Percentiles rank a stretch among this genome's conserved stretches.
Conservation (phyloP, 2,329 filamentous ascomycete species). For the Nemania serpens region DNA sequence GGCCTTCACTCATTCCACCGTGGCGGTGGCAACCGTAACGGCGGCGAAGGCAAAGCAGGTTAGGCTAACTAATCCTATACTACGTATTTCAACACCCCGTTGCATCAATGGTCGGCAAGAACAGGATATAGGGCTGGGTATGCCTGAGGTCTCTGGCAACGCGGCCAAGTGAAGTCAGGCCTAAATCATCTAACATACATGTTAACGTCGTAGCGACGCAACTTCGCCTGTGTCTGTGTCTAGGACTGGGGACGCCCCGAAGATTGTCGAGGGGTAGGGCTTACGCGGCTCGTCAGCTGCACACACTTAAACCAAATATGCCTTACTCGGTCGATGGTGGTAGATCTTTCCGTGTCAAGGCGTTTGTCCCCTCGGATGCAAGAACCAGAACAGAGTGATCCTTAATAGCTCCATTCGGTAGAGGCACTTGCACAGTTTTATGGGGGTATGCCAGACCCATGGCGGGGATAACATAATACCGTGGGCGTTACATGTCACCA, state of each 20-base stretch:
- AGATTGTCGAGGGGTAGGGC: slow-evolving; percentile 3
- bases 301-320: slow-evolving; percentile 13
- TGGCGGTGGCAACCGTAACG: slow-evolving; percentile 11
- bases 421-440: background rate
- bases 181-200: slow-evolving; percentile 1
- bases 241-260: slow-evolving; percentile 8
- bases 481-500: background rate
- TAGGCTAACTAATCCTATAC: slow-evolving; percentile 18
- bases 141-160: background rate
- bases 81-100: slow-evolving; percentile 2
- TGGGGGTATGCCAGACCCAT: background rate
- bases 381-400: too few species aligned
- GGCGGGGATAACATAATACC: background rate
- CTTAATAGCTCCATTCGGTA: background rate
- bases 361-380: background rate
- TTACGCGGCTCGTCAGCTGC: background rate
- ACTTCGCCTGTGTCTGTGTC: background rate
- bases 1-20: slow-evolving; percentile 9
- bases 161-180: background rate
- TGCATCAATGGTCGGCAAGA: background rate
- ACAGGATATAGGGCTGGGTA: slow-evolving; percentile 17
- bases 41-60: slow-evolving; percentile 3
- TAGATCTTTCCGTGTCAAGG: slow-evolving; percentile 7
- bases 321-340: slow-evolving; percentile 11
- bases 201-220: background rate